Percentiles rank a stretch among this genome's conserved stretches.
Conservation (phyloP, 495 filamentous ascomycete genomes). For the Margaritispora aquatica region DNA sequence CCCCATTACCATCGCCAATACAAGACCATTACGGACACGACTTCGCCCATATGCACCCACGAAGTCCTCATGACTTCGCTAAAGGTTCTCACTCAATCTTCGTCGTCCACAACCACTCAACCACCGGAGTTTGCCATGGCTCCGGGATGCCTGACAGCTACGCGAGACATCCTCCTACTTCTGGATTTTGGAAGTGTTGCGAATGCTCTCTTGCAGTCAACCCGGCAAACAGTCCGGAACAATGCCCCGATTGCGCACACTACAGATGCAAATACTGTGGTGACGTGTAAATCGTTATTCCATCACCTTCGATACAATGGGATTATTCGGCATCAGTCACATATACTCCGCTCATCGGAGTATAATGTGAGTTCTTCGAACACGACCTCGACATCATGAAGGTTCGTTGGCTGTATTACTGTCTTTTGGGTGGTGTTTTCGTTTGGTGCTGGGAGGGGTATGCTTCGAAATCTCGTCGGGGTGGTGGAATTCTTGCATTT, state of each 20-base stretch:
- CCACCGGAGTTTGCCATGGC: not conserved
- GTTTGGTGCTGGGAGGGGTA: too few relatives aligned
- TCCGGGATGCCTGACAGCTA: not conserved
- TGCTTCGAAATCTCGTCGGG: too few relatives aligned
- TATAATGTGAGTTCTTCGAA: too few relatives aligned
- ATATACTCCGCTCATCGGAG: too few relatives aligned
- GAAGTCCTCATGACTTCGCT: not conserved
- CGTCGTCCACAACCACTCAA: not conserved
- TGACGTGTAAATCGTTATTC: not conserved
- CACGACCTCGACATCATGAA: too few relatives aligned
- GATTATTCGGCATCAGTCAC: not conserved
- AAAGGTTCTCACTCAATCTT: not conserved
- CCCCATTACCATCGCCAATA: not conserved
- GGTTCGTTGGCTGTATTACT: too few relatives aligned
- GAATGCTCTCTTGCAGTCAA: not conserved
- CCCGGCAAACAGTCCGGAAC: not conserved
- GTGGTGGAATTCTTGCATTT: too few relatives aligned
- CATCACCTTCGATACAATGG: not conserved
- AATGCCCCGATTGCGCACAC: not conserved
- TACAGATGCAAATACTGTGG: not conserved
- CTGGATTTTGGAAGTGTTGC: conserved; percentile 9
- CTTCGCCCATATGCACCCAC: not conserved
- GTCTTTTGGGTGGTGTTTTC: too few relatives aligned
- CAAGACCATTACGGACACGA: not conserved
- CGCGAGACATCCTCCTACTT: not conserved